Evolutionary conservation across 352 stramenopile species (phyloP).

Genomic region (Pelagophyceae sp.): DNA sequence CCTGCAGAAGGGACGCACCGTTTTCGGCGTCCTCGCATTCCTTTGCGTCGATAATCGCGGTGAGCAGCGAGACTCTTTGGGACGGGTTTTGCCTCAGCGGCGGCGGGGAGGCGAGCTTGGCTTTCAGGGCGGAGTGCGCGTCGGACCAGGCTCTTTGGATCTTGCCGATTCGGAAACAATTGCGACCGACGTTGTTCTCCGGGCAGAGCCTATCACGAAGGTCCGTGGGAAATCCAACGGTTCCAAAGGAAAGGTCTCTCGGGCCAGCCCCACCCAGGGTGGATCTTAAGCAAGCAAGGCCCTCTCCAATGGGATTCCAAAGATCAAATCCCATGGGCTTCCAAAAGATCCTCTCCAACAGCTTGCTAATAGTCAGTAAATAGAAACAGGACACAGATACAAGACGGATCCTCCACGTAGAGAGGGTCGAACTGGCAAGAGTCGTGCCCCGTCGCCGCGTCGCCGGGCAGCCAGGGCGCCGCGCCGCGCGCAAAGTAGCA

Average conservation of each 20-base stretch:
- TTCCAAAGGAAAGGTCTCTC: too few species aligned
- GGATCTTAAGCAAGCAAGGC: too few species aligned
- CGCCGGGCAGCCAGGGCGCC: not conserved
- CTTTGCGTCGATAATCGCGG: not conserved
- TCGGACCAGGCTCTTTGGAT: constrained; percentile 41
- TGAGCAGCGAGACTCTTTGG: not conserved
- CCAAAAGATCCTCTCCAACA: too few species aligned
- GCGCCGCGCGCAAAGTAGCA: constrained; percentile 32
- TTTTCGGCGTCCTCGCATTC: not conserved
- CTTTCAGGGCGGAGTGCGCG: constrained; percentile 4
- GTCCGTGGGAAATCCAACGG: too few species aligned
- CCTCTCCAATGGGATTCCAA: too few species aligned
- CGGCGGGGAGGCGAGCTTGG: not conserved
- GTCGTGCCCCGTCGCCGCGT: constrained; percentile 15
- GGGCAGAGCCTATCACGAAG: too few species aligned
- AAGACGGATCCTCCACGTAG: constrained; percentile 78
- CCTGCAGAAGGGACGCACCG: too few species aligned
- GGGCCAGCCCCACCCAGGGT: too few species aligned
- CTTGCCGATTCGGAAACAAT: constrained; percentile 76
- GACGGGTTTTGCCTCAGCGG: not conserved
- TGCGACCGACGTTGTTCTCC: constrained; percentile 77
- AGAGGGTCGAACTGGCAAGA: constrained; percentile 76
- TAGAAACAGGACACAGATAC: too few species aligned
- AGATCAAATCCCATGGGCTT: too few species aligned
- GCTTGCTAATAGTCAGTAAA: too few species aligned